These are phyloP conservation scores for Gymnopus androsaceus DNA, from an alignment of 1,284 basidiomycete species.

Conservation along the genomic window DNA sequence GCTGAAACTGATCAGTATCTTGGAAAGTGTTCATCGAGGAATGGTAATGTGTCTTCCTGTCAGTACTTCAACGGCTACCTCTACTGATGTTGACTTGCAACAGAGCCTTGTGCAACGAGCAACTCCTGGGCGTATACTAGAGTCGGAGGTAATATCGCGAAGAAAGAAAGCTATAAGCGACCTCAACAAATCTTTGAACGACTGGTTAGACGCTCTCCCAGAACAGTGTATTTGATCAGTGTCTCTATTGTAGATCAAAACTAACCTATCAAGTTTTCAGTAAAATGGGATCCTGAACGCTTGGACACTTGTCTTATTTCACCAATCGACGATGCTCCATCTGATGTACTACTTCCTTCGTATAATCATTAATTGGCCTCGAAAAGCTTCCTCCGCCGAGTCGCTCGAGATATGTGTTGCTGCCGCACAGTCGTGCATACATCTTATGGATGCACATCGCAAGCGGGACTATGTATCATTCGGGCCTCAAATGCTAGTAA, in stretches of 20 bases:
- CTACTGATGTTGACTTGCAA: neutral
- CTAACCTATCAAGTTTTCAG: neutral
- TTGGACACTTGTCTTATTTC: neutral
- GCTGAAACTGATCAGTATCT: constrained; percentile 13
- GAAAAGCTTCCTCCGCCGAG: neutral
- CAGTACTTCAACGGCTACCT: too few relatives aligned
- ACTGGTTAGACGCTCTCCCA: neutral
- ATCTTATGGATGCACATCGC: neutral
- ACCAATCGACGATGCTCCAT: neutral
- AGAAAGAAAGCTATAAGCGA: neutral
- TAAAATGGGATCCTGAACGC: constrained; percentile 2
- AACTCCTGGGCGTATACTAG: neutral
- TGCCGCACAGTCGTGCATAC: neutral
- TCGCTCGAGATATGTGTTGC: neutral
- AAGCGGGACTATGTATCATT: neutral
- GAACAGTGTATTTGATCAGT: neutral
- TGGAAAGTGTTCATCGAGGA: neutral
- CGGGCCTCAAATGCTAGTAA: neutral
- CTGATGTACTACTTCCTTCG: neutral
- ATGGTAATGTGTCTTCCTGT: neutral
- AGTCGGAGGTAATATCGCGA: neutral
- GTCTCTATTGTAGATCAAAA: neutral
- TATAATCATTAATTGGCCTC: neutral
- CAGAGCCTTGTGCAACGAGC: neutral
- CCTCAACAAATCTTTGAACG: neutral